Evolutionary conservation across 1,284 basidiomycete species (phyloP), one percentile per base, ranked within the genome.

Genomic region (Malassezia sp.): DNA sequence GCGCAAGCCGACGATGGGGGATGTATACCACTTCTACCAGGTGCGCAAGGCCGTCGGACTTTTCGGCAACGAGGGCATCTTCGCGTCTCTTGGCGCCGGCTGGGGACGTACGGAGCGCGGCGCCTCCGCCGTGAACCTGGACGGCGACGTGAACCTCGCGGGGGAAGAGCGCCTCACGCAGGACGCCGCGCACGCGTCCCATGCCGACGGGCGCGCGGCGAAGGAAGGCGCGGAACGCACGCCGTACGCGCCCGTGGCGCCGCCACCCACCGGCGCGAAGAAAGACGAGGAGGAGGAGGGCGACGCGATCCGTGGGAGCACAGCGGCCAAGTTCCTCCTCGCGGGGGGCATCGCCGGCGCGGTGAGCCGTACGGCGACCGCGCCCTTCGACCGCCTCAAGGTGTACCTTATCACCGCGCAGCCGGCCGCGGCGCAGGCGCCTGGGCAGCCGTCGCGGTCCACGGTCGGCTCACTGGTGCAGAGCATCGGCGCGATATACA

Each of bases 381-480:
- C 93, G 5, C 93, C 93, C 0, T 96, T 97, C 59, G 93, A 99
- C 72, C 81, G 93, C 47, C 75, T 99, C 38, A 99, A 95, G 73
- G 80, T 99, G 45, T 97, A 93, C 72, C 78, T 99, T 47, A 97
- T 97, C 56, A 97, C 91, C 4, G 33, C 78, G 77, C 64, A 71
- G 26, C 46, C 58, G 12, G 44, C 61, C 3, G 40, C 49, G 7
- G 49, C 53, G 31, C 42, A 49, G 26, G 53, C 38, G 9, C 20
- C 27, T 3, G 33, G 14, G 5, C n/a, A 23, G 21, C 15, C 28
- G 9, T 12, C 9, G 6, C 18, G 22, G 12, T 22, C 32, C 8
- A 23, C 21, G 22, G 33, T 45, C 31, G 57, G 61, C 22, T 78
- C 82, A 20, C 80, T 97, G 12, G 75, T 75, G 27, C 75, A 76